These are phyloP conservation scores for Skeletonema grethae DNA, from an alignment of 108 stramenopile genomes.

Conservation along the genomic window DNA sequence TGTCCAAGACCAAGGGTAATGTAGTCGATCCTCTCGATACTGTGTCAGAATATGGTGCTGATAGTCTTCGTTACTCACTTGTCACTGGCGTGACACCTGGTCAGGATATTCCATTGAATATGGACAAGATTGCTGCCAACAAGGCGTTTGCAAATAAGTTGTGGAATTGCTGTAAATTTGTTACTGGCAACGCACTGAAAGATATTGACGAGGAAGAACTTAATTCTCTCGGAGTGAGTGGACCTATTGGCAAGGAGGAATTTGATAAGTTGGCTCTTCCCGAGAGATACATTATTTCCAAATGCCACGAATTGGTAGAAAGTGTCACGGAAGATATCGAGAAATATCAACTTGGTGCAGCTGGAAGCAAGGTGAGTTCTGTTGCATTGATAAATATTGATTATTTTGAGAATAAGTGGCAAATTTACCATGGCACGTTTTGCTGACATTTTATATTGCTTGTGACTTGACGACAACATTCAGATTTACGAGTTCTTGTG, in stretches of 20 bases:
- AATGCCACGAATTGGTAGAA: conserved; percentile 84
- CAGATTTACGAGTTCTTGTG: conserved; percentile 92
- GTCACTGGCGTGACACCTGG: conserved; percentile 97
- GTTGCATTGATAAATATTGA: background rate
- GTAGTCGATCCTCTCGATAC: conserved; percentile 98
- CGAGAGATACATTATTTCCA: conserved; percentile 91
- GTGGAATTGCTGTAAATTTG: conserved; percentile 97
- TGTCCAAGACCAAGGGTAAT: conserved; percentile 99
- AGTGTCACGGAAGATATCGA: conserved; percentile 88
- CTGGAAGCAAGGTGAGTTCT: conserved; percentile 70
- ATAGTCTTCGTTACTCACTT: conserved; percentile 91
- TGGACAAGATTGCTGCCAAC: conserved; percentile 89
- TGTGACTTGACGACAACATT: background rate
- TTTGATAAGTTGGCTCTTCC: conserved; percentile 73
- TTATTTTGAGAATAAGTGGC: background rate
- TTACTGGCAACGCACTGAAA: conserved; percentile 85
- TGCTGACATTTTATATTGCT: background rate
- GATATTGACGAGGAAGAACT: conserved; percentile 63
- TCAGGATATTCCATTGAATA: conserved; percentile 91
- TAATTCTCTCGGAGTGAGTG: conserved; percentile 60
- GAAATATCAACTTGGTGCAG: conserved; percentile 86
- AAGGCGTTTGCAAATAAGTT: conserved; percentile 97
- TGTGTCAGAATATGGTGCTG: conserved; percentile 91
- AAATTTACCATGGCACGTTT: background rate
- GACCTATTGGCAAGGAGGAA: conserved; percentile 80